phyloP scores from a whole-genome alignment of 2,329 filamentous ascomycete species.

The Aschersonia sp. region DNA sequence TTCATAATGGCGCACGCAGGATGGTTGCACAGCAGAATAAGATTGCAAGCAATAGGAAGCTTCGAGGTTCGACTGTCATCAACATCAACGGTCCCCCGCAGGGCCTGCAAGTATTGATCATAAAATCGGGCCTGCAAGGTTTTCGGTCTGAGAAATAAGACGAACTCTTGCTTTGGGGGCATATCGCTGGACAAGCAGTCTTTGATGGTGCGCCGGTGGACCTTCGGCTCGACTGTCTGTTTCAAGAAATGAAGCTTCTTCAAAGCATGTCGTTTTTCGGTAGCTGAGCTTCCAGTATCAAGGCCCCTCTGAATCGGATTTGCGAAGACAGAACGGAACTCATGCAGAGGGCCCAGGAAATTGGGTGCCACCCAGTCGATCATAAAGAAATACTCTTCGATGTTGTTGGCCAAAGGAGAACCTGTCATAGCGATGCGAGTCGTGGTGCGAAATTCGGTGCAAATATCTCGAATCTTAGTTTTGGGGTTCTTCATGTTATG shows the following conservation, averaged over 20 bases:
- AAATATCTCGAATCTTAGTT: constrained; percentile 36
- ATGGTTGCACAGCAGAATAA: constrained; percentile 38
- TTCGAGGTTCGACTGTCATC: constrained; percentile 8
- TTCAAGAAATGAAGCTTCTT: constrained; percentile 59
- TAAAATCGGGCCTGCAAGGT: constrained; percentile 51
- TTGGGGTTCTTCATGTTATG: constrained; percentile 59
- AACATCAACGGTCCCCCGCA: not conserved
- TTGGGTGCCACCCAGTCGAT: constrained; percentile 74
- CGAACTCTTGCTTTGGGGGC: constrained; percentile 66
- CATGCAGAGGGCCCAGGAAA: constrained; percentile 52
- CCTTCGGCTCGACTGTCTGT: constrained; percentile 58
- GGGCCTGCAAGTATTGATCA: constrained; percentile 23
- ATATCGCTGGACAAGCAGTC: constrained; percentile 43
- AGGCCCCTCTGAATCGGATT: constrained; percentile 61
- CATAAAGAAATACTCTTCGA: constrained; percentile 75
- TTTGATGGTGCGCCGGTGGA: constrained; percentile 57
- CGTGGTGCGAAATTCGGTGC: constrained; percentile 46
- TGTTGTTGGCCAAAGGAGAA: constrained; percentile 72
- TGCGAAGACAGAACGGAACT: constrained; percentile 59
- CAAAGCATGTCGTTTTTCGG: constrained; percentile 43
- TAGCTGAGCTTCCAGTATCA: constrained; percentile 43
- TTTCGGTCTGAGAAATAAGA: constrained; percentile 60
- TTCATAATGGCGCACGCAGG: constrained; percentile 30
- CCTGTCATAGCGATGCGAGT: constrained; percentile 75
- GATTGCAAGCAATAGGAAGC: constrained; percentile 21